Evolutionary conservation across 352 stramenopile species (phyloP), one percentile per base, ranked within the genome.

Genomic region (Pythium apleroticum): DNA sequence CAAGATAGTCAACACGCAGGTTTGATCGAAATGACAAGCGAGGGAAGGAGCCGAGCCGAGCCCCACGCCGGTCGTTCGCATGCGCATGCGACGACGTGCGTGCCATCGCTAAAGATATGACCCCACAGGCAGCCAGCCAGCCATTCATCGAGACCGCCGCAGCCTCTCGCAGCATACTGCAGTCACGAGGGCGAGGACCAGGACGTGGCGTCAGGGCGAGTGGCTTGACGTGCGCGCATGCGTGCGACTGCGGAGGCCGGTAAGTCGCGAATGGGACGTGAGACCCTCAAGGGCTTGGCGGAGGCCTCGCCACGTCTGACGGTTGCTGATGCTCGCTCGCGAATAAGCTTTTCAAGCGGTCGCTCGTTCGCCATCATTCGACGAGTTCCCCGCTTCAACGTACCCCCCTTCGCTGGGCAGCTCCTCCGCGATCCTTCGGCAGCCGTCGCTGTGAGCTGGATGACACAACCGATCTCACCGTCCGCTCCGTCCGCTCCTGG

Each of bases 241-340:
- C 41, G 41, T 49, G 41, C 41, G 41, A 49, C 41, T 49, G 41
- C n/a, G 41, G 41, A 49, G 41, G 20, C 41, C 41, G 20, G 41
- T 49, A 49, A 27, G 41, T 49, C 20, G 41, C 41, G 41, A 49
- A 49, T 49, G 41, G 41, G 41, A 49, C 41, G 41, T 49, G 41
- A 49, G 41, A 49, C 41, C 41, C 2, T 49, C 17, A 20, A 49
- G 11, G 41, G 4, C 9, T 5, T 49, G 41, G 41, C 41, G 20
- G n/a, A n/a, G n/a, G n/a, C n/a, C n/a, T 49, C 41, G 41, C 41
- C 41, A 49, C 19, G 41, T 49, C 41, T 49, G n/a, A 49, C n/a
- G 41, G n/a, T n/a, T 49, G n/a, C 41, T 49, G 17, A 39, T 15
- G 33, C 6, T 48, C 39, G 39, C 39, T 48, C 39, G 39, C 41